Percentiles rank a stretch among this genome's conserved stretches.
Conservation (phyloP, 1,284 basidiomycete genomes). For the Ustilago shanxiensis region DNA sequence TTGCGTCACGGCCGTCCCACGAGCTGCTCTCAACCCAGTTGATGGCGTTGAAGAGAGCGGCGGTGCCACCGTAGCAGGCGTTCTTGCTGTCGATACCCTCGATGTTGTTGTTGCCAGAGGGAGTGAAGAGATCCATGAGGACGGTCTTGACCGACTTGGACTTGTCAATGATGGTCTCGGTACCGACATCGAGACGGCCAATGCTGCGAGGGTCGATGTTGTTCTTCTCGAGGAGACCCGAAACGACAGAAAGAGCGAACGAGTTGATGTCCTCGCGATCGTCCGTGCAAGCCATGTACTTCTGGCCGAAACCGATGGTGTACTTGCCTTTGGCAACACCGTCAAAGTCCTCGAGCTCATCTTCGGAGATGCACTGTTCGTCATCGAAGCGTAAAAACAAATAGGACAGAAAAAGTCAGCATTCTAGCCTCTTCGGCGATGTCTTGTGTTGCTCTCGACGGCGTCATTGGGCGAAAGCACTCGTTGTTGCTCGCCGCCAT, state of each 20-base stretch:
- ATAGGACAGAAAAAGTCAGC: constrained; percentile 9
- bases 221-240: constrained; percentile 90
- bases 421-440: not conserved
- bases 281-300: constrained; percentile 97
- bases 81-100: constrained; percentile 99
- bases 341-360: constrained; percentile 84
- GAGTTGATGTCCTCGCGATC: constrained; percentile 98
- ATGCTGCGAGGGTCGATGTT: constrained; percentile 95
- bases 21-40: constrained; percentile 92
- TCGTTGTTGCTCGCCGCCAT: constrained; percentile 1
- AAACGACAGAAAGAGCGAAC: constrained; percentile 82
- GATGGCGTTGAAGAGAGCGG: constrained; percentile 95
- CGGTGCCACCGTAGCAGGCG: constrained; percentile 98
- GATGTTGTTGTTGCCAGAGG: constrained; percentile 93
- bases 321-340: constrained; percentile 97
- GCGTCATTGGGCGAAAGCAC: not conserved
- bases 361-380: constrained; percentile 67
- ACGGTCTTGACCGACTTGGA: constrained; percentile 99
- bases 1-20: constrained; percentile 99
- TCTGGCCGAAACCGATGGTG: constrained; percentile 97
- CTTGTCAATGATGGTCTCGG: constrained; percentile 99
- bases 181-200: constrained; percentile 96
- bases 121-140: constrained; percentile 96
- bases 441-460: not conserved
- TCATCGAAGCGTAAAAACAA: not conserved